Conservation (phyloP, 305 asterid species). For the Solanum hybrid region DNA sequence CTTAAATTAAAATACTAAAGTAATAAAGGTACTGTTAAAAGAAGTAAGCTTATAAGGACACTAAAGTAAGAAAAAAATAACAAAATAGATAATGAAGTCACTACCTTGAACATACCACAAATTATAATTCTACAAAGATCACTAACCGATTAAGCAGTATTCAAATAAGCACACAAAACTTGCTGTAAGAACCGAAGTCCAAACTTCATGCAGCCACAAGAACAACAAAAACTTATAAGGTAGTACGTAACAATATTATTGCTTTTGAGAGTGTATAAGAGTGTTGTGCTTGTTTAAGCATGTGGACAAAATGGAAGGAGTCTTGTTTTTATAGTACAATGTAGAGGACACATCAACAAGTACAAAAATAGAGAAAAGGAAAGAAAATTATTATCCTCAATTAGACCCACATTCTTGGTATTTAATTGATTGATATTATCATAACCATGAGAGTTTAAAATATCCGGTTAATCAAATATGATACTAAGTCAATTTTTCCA, state of each 20-base stretch:
- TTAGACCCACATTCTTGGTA: background rate
- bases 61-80: background rate
- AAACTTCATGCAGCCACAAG: background rate
- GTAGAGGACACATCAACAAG: background rate
- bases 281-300: background rate
- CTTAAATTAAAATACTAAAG: background rate
- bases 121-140: background rate
- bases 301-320: background rate
- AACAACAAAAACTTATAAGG: background rate
- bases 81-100: background rate
- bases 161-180: background rate
- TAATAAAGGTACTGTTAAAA: too few species aligned
- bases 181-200: background rate
- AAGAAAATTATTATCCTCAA: background rate
- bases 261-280: background rate
- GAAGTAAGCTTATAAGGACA: background rate
- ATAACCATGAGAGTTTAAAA: background rate
- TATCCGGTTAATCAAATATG: background rate
- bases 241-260: too few species aligned
- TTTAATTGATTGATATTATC: background rate
- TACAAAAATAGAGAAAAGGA: background rate
- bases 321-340: background rate
- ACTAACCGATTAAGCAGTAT: background rate
- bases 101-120: background rate
- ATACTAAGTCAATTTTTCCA: background rate